These are phyloP conservation scores for Spatholobus suberectus DNA, from an alignment of 306 rosid species.

Conservation along the genomic window DNA sequence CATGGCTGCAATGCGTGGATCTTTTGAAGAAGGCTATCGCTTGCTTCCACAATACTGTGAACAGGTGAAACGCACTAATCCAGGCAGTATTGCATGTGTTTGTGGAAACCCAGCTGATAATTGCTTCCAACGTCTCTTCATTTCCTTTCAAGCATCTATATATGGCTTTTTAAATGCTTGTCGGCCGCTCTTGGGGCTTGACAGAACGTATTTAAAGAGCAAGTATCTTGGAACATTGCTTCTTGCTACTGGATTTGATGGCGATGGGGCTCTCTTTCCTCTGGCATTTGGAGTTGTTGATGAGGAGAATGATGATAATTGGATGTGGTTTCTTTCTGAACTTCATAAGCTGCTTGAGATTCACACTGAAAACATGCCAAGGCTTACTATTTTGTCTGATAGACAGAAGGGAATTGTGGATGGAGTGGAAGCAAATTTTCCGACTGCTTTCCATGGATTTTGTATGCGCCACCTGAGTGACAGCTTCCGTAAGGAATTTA, in stretches of 20 bases:
- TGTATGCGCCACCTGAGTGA: slow-evolving; percentile 88
- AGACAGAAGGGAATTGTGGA: slow-evolving; percentile 79
- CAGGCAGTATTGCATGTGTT: slow-evolving; percentile 77
- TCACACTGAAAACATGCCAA: slow-evolving; percentile 84
- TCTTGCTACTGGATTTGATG: slow-evolving; percentile 82
- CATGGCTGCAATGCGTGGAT: slow-evolving; percentile 91
- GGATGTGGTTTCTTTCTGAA: slow-evolving; percentile 91
- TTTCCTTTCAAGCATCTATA: slow-evolving; percentile 83
- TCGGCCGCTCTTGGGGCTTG: slow-evolving; percentile 81
- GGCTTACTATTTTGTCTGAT: slow-evolving; percentile 83
- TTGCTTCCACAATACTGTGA: slow-evolving; percentile 88
- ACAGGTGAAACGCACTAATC: slow-evolving; percentile 79
- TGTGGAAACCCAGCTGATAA: slow-evolving; percentile 65
- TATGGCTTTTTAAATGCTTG: slow-evolving; percentile 85
- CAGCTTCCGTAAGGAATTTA: slow-evolving; percentile 84
- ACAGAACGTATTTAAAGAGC: slow-evolving; percentile 76
- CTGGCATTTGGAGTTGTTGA: slow-evolving; percentile 84
- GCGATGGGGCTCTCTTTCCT: slow-evolving; percentile 83
- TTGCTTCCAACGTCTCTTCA: slow-evolving; percentile 82
- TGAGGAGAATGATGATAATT: slow-evolving; percentile 81
- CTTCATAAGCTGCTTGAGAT: slow-evolving; percentile 81
- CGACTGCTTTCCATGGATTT: slow-evolving; percentile 87
- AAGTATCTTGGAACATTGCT: slow-evolving; percentile 80
- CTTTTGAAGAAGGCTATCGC: slow-evolving; percentile 85
- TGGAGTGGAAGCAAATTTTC: slow-evolving; percentile 80